Evolutionary conservation across 2,329 filamentous ascomycete genomes (phyloP), one percentile per base, ranked within the genome.

Genomic region (Aschersonia sp.): DNA sequence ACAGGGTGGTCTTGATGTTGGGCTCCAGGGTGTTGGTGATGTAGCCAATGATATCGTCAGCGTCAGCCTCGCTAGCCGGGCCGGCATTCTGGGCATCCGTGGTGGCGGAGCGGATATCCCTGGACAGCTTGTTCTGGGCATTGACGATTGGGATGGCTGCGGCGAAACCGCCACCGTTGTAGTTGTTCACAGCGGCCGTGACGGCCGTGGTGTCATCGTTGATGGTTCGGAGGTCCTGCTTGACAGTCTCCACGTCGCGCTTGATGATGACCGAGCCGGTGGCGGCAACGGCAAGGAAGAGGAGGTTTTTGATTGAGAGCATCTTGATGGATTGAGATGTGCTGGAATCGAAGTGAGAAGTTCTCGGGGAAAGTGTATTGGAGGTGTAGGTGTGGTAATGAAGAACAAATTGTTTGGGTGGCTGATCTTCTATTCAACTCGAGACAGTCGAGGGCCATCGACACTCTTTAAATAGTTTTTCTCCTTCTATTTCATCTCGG

Each of bases 281-380:
- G 35, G 44, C 46, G 37, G 46, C 43, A 29, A 48, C 46, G 14
- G 46, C 46, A 12, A 48, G 11, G 43, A 48, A 48, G 37, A 48
- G 35, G 30, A 48, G 46, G 30, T 48, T 48, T 30, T 43, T 43
- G 35, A 48, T 10, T 9, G 46, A 48, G 5, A 48, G 9, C 46
- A 48, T 48, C 35, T 37, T 37, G 35, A 37, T 22, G 35, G 5
- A 37, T 8, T 2, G 35, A 12, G 8, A 12, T 8, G 35, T 37
- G 35, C 12, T 12, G 35, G 8, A 8, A 9, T 37, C 8, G 35
- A 12, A 12, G 35, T 37, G 4, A 37, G 8, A 12, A 37, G 35
- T 22, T 22, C 22, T 22, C 22, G 22, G 12, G 12, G 35, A 37
- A 37, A 9, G 35, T 8, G 35, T 37, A 37, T 9, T 9, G 8